Conservation (phyloP, 805 yeast genomes). For the Cyberlindnera euphorbiae region DNA sequence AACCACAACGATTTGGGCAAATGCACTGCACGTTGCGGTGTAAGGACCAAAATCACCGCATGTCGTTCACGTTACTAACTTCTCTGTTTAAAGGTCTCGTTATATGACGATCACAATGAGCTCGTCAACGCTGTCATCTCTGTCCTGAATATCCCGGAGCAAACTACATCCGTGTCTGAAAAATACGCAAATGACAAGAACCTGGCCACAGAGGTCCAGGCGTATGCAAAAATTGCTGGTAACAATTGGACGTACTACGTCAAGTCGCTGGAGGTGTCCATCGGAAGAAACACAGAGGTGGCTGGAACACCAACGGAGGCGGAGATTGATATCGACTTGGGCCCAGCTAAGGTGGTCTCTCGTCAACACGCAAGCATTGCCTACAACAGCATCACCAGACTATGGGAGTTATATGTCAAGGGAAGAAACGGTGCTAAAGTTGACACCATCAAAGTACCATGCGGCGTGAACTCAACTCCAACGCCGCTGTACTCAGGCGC, state of each 20-base stretch:
- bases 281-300: slow-evolving; percentile 76
- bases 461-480: slow-evolving; percentile 42
- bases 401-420: slow-evolving; percentile 78
- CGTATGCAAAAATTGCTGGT: slow-evolving; percentile 96
- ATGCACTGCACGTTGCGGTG: no score
- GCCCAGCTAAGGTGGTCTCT: slow-evolving; percentile 96
- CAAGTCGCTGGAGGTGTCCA: slow-evolving; percentile 63
- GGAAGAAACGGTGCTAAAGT: slow-evolving; percentile 95
- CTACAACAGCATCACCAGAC: slow-evolving; percentile 66
- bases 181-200: slow-evolving; percentile 70
- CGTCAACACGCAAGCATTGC: slow-evolving; percentile 83
- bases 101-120: slow-evolving; percentile 56
- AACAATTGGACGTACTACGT: slow-evolving; percentile 92
- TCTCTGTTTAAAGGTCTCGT: slow-evolving; percentile 27
- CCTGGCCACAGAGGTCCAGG: slow-evolving; percentile 75
- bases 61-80: no score
- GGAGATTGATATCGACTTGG: slow-evolving; percentile 77
- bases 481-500: slow-evolving; percentile 79
- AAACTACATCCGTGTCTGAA: slow-evolving; percentile 68
- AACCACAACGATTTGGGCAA: no score
- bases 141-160: slow-evolving; percentile 64
- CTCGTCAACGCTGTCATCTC: slow-evolving; percentile 72
- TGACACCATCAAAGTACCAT: slow-evolving; percentile 50
- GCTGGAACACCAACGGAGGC: slow-evolving; percentile 15
- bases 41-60: no score